Percentiles rank a stretch among this genome's conserved stretches.
Evolutionary conservation across 805 yeast genomes (phyloP).

Genomic region (Metschnikowia continentalis): DNA sequence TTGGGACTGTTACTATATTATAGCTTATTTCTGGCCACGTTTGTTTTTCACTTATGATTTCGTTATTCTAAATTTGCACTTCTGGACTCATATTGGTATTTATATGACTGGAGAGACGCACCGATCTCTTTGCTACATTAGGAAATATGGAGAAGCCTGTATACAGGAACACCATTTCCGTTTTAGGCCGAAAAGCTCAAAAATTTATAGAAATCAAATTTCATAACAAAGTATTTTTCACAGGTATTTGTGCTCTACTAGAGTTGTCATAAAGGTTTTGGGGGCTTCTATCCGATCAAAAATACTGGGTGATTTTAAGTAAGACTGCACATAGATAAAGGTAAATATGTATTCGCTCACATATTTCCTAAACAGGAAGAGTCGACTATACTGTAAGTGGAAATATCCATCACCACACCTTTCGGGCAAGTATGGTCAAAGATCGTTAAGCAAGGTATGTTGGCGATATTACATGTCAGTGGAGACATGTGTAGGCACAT

Average conservation of each 20-base stretch:
- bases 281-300: not conserved
- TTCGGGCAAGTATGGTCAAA: not conserved
- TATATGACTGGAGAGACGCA: not conserved
- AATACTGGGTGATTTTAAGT: not conserved
- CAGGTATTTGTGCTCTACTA: not conserved
- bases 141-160: not conserved
- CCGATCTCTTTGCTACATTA: not conserved
- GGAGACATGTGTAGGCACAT: no score
- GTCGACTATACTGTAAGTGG: not conserved
- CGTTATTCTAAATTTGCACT: not conserved
- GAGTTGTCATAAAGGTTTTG: not conserved
- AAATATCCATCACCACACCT: not conserved
- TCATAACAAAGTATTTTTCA: no score
- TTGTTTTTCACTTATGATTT: no score
- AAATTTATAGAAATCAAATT: not conserved
- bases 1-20: no score
- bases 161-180: not conserved
- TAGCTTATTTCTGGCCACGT: no score
- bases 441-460: not conserved
- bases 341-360: not conserved
- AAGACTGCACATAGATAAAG: not conserved
- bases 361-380: slow-evolving; percentile 1
- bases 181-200: not conserved
- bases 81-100: not conserved
- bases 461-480: not conserved